Base-by-base conservation (phyloP, 2,329 filamentous ascomycete species). In the Arthroderma sp. region DNA sequence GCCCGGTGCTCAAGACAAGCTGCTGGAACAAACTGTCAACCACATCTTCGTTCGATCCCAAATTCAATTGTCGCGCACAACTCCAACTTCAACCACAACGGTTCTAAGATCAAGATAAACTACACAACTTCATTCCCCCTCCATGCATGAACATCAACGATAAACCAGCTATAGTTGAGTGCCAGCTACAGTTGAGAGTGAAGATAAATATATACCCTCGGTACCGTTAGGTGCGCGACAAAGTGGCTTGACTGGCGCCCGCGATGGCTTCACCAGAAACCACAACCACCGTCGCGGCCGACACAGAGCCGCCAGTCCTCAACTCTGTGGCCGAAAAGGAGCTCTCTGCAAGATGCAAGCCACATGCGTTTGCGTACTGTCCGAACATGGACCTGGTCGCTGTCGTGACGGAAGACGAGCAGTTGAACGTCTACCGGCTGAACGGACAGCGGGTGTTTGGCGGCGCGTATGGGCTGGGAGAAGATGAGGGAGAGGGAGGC, bases 371-470 rank as follows among this genome's bases (percentile, higher is more conserved):
- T 35, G 79, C 84, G 25, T 88, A 87, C 71, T 95, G 89, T 70
- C 88, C 91, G 15, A 86, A 84, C 7, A 87, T 95, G 75, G 88
- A 96, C 71, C 78, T 97, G 49, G 78, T 90, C 11, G 86, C 87
- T 11, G 76, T 88, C 11, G 84, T 85, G 13, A 81, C 79, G n/a
- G 77, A 79, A 15, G 81, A 83, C 60, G 82, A 82, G 53, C 82
- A 83, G 54, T 75, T 96, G 17, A 79, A 86, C 63, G 83, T 95
- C 44, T 91, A 86, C 71, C 81, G 91, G 53, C 80, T 91, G 15
- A 88, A 86, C 60, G 86, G 85, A 1, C 88, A 96, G 64, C 71
- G 77, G 54, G 83, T 84, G 1, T 85, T 85, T 66, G 78, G 78
- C 62, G 65, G 66, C 52, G 65, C 73, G 60, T 70, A 73, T 63